Evolutionary conservation across 106 monocot species (phyloP).

Genomic region (Allium sativum): DNA sequence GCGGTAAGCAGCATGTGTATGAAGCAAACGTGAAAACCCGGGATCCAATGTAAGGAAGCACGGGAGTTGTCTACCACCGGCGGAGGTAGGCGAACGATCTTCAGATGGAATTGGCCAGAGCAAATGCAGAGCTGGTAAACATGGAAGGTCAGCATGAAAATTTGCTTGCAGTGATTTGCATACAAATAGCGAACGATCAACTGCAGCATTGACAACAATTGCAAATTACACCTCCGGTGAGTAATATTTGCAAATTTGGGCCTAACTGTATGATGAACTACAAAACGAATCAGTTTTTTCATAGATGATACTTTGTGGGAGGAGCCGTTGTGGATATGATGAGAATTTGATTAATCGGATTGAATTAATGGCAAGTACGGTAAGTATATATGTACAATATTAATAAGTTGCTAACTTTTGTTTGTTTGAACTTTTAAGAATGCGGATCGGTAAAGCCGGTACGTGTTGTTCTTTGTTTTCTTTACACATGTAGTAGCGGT

Average conservation of each 20-base stretch:
- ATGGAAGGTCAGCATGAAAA: slow-evolving; percentile 25
- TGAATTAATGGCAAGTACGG: no score
- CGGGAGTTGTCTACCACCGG: slow-evolving; percentile 36
- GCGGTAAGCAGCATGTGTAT: slow-evolving; percentile 56
- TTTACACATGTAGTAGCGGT: no score
- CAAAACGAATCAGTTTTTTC: neutral
- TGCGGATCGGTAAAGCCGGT: no score
- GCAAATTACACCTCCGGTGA: no score
- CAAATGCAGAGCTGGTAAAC: slow-evolving; percentile 28
- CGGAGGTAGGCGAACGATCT: slow-evolving; percentile 43
- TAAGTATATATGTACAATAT: no score
- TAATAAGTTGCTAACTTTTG: no score
- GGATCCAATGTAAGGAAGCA: slow-evolving; percentile 46
- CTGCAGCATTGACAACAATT: neutral
- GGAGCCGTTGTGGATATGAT: slow-evolving; percentile 17
- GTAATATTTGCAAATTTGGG: no score
- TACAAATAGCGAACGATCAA: slow-evolving; percentile 16
- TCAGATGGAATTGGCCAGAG: slow-evolving; percentile 36
- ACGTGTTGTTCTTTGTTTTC: no score
- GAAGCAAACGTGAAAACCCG: slow-evolving; percentile 35
- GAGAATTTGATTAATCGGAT: neutral
- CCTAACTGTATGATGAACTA: no score
- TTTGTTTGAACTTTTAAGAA: no score
- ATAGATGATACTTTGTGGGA: slow-evolving; percentile 14
- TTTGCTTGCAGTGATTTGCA: slow-evolving; percentile 22